Percentiles rank a stretch among this genome's conserved stretches.
These are phyloP conservation scores for Diaporthe amygdali DNA, from an alignment of 2,329 filamentous ascomycete species.

Conservation along the genomic window DNA sequence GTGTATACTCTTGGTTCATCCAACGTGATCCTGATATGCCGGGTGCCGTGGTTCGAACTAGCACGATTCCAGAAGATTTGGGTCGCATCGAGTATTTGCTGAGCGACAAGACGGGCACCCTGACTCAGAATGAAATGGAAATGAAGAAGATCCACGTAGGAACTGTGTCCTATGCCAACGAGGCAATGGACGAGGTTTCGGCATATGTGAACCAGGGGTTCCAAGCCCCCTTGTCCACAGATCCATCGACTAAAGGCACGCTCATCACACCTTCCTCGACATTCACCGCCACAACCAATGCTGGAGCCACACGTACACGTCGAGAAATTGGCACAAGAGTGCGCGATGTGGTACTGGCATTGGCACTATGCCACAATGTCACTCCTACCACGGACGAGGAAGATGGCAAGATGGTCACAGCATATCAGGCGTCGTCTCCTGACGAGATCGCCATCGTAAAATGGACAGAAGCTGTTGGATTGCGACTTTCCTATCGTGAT, in stretches of 20 bases:
- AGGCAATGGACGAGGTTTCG: conserved; percentile 96
- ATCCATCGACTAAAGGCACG: conserved; percentile 47
- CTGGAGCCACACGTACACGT: conserved; percentile 77
- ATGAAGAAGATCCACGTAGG: conserved; percentile 99
- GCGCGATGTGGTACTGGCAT: conserved; percentile 87
- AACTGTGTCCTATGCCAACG: conserved; percentile 96
- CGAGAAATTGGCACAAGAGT: conserved; percentile 94
- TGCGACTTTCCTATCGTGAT: conserved; percentile 84
- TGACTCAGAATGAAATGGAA: conserved; percentile 98
- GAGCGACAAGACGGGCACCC: conserved; percentile 96
- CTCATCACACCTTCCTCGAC: conserved; percentile 80
- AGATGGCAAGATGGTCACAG: conserved; percentile 76
- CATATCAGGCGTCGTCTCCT: conserved; percentile 95
- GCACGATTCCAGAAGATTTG: conserved; percentile 95
- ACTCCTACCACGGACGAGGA: conserved; percentile 89
- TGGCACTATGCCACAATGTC: conserved; percentile 96
- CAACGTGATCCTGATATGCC: conserved; percentile 89
- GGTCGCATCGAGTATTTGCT: conserved; percentile 95
- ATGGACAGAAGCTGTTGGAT: conserved; percentile 91
- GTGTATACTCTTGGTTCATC: conserved; percentile 94
- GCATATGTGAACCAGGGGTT: conserved; percentile 89
- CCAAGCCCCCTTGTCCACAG: conserved; percentile 54
- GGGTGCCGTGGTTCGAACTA: conserved; percentile 91
- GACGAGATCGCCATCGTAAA: conserved; percentile 98
- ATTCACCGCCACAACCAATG: conserved; percentile 64